These are phyloP conservation scores for Pterocarpus macrocarpus DNA, from an alignment of 306 rosid genomes.

Conservation along the genomic window DNA sequence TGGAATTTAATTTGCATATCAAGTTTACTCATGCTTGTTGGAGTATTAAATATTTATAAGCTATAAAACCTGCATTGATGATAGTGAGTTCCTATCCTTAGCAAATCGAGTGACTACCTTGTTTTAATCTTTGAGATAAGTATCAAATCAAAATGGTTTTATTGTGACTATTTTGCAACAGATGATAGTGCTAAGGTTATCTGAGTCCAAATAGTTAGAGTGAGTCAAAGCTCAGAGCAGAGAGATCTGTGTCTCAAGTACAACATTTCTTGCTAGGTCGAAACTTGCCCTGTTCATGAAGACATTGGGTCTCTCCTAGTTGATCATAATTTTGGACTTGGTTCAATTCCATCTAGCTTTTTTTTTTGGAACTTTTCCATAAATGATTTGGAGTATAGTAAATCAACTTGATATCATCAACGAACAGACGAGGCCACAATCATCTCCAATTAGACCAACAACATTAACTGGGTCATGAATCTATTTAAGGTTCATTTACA, in stretches of 20 bases:
- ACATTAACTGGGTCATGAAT: neutral
- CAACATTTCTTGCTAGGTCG: conserved; percentile 1
- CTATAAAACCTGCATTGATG: neutral
- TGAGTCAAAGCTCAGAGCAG: conserved; percentile 11
- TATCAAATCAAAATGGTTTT: conserved; percentile 1
- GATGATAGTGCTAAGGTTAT: conserved; percentile 12
- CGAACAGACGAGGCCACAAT: neutral
- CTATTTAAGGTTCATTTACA: neutral
- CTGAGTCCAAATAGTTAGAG: neutral
- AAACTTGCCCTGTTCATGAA: neutral
- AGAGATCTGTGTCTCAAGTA: conserved; percentile 10
- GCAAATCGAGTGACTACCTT: neutral
- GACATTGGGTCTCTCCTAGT: neutral
- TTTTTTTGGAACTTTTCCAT: neutral
- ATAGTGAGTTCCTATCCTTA: neutral
- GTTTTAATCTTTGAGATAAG: neutral
- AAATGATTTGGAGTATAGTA: conserved; percentile 7
- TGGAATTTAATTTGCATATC: conserved; percentile 25
- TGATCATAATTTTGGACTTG: conserved; percentile 5
- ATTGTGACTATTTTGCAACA: conserved; percentile 20
- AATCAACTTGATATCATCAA: neutral
- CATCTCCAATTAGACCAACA: neutral
- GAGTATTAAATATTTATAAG: conserved; percentile 1
- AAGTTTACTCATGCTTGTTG: neutral
- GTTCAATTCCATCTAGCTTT: conserved; percentile 8